These are phyloP conservation scores for Gossypium schwendimanii DNA, from an alignment of 441 rosid species.

Conservation along the genomic window DNA sequence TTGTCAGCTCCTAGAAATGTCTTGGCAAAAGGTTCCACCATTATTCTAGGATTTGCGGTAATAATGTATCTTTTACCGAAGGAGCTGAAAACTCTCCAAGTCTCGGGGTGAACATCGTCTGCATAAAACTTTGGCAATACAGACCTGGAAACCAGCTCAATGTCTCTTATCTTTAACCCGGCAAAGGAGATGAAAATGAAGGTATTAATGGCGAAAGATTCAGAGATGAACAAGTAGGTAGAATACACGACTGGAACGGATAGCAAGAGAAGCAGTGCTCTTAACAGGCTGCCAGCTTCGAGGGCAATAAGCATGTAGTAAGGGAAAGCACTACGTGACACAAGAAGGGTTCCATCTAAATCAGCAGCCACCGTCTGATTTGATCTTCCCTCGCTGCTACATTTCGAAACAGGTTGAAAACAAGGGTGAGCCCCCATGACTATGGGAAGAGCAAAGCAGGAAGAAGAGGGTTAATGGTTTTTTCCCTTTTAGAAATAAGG, in stretches of 20 bases:
- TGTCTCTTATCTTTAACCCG: conserved; percentile 54
- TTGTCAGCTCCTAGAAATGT: conserved; percentile 65
- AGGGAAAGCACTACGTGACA: conserved; percentile 72
- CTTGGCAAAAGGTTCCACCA: conserved; percentile 69
- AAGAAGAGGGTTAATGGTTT: neutral
- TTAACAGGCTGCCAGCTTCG: conserved; percentile 76
- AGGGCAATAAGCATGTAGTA: conserved; percentile 78
- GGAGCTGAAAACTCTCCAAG: conserved; percentile 73
- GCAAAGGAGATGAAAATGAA: conserved; percentile 62
- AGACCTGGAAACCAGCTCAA: conserved; percentile 73
- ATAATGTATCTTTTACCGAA: conserved; percentile 64
- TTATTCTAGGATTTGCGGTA: conserved; percentile 52
- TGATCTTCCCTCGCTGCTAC: conserved; percentile 48
- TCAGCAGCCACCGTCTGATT: conserved; percentile 72
- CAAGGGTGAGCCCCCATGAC: conserved; percentile 48
- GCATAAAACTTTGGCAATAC: conserved; percentile 77
- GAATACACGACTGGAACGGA: conserved; percentile 70
- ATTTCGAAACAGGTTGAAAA: conserved; percentile 46
- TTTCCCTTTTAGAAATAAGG: conserved; percentile 5
- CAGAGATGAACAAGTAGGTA: conserved; percentile 56
- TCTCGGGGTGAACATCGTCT: conserved; percentile 75
- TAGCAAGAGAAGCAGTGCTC: conserved; percentile 53
- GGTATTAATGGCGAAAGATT: conserved; percentile 50
- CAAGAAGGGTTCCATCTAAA: conserved; percentile 75
- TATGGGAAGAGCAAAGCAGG: conserved; percentile 5